Base-by-base conservation (phyloP, 306 rosid genomes). In the Lablab purpureus region DNA sequence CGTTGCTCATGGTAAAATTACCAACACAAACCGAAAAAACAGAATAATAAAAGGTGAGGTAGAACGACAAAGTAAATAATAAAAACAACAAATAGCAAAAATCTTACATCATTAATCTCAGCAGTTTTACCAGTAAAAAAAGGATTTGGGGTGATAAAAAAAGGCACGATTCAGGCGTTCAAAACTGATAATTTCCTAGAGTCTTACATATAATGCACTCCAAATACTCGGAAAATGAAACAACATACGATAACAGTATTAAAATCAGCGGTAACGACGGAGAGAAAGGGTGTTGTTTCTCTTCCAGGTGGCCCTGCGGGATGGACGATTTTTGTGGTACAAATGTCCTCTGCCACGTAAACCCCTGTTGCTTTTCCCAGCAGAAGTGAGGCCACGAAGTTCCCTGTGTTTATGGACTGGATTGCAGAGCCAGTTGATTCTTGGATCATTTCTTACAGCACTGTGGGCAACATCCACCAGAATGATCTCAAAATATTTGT, bases 281-380 rank as follows among this genome's bases (percentile, higher is more conserved):
- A 93, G 97, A 19, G 97, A 91, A 34, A 93, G 91, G 2, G 97
- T 84, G 77, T 91, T 91, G 92, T 93, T 89, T 59, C 94, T 86
- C 96, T 93, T 93, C 97, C 98, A 93, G 64, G 89, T 93, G 12
- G 98, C 98, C 82, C 92, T 85, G 83, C 97, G 93, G 25, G 98
- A 93, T 37, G 96, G 97, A 28, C 91, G 81, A 21, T 79, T 83
- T 83, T 88, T 90, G 90, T 87, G 92, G 90, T 90, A 36, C 40
- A 23, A 75, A 68, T 93, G 98, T 6, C 98, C 98, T 83, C 82
- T 88, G 46, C 94, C 98, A 0, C 94, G 93, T 70, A 93, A 68
- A 4, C 97, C 97, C 80, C 97, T 90, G 88, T 83, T 88, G 18
- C 86, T 86, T 87, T 91, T 91, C 14, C 98, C 94, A 10, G 97